phyloP scores from a whole-genome alignment of 768 basidiomycete species.

The Boletus rex-veris region DNA sequence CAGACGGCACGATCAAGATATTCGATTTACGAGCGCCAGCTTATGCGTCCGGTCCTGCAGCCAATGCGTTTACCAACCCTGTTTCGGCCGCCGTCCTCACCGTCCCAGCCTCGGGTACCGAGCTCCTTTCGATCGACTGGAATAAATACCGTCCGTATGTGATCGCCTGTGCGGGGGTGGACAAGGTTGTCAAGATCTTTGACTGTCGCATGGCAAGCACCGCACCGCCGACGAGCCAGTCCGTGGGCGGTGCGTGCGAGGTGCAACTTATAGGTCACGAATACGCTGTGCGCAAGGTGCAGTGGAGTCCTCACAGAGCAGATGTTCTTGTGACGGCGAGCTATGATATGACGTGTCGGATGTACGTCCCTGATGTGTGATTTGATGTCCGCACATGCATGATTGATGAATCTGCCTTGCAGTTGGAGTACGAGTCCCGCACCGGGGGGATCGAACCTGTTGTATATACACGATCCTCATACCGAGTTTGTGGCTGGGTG shows the following conservation, averaged over 20 bases:
- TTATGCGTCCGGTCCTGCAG: conserved; percentile 48
- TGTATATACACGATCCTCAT: conserved; percentile 80
- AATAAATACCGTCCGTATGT: conserved; percentile 85
- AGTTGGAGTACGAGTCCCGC: conserved; percentile 74
- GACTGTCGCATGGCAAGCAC: conserved; percentile 82
- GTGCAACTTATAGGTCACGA: conserved; percentile 76
- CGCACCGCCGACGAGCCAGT: conserved; percentile 41
- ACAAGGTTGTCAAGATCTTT: conserved; percentile 75
- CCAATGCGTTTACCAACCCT: conserved; percentile 62
- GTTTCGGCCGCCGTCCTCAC: conserved; percentile 71
- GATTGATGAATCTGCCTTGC: conserved; percentile 1
- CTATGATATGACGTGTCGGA: conserved; percentile 94
- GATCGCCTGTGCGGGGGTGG: conserved; percentile 77
- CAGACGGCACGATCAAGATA: conserved; percentile 80
- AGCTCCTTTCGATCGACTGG: conserved; percentile 84
- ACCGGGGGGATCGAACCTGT: conserved; percentile 46
- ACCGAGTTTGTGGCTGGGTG: conserved; percentile 95
- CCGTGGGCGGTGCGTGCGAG: conserved; percentile 73
- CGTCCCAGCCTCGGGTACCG: conserved; percentile 71
- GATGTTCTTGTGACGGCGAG: conserved; percentile 69
- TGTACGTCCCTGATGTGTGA: conserved; percentile 51
- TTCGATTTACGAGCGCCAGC: conserved; percentile 74
- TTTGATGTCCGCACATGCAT: not conserved
- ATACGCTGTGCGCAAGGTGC: conserved; percentile 84
- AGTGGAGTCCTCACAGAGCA: conserved; percentile 80